phyloP scores from a whole-genome alignment of 805 yeast genomes.

The Starmera quercuum region DNA sequence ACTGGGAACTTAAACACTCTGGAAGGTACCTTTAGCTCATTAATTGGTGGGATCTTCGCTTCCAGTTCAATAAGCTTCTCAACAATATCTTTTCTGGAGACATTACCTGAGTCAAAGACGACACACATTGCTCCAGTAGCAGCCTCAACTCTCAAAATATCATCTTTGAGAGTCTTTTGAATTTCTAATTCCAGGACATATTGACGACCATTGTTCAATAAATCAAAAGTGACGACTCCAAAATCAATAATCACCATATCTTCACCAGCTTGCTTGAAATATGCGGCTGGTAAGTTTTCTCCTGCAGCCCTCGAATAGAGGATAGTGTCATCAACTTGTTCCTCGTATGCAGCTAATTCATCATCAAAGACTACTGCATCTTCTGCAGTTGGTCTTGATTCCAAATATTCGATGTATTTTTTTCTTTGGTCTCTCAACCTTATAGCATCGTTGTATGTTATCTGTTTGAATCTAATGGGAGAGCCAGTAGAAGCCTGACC shows the following conservation, averaged over 20 bases:
- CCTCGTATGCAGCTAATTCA: constrained; percentile 1
- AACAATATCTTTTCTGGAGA: constrained; percentile 10
- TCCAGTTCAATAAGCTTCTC: constrained; percentile 14
- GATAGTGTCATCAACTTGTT: constrained; percentile 8
- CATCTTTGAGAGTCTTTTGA: neutral
- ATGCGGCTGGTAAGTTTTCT: constrained; percentile 11
- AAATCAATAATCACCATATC: constrained; percentile 24
- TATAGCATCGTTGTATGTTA: constrained; percentile 18
- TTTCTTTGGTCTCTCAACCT: constrained; percentile 11
- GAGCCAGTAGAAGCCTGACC: too few relatives aligned
- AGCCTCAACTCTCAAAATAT: constrained; percentile 14
- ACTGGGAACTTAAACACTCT: too few relatives aligned
- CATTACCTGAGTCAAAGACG: constrained; percentile 14
- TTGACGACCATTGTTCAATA: constrained; percentile 26
- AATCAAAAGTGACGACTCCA: constrained; percentile 20
- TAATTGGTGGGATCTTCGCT: constrained; percentile 17
- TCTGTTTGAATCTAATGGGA: constrained; percentile 15
- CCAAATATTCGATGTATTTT: constrained; percentile 10
- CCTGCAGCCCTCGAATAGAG: constrained; percentile 8
- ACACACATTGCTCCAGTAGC: constrained; percentile 19
- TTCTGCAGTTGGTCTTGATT: constrained; percentile 7
- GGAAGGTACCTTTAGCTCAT: constrained; percentile 20
- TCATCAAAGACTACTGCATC: constrained; percentile 3
- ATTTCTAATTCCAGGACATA: constrained; percentile 13
- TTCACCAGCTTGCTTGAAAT: constrained; percentile 26